Evolutionary conservation across 768 basidiomycete species (phyloP), one percentile per base, ranked within the genome.

Genomic region (Dictyophora rubrovolvata): DNA sequence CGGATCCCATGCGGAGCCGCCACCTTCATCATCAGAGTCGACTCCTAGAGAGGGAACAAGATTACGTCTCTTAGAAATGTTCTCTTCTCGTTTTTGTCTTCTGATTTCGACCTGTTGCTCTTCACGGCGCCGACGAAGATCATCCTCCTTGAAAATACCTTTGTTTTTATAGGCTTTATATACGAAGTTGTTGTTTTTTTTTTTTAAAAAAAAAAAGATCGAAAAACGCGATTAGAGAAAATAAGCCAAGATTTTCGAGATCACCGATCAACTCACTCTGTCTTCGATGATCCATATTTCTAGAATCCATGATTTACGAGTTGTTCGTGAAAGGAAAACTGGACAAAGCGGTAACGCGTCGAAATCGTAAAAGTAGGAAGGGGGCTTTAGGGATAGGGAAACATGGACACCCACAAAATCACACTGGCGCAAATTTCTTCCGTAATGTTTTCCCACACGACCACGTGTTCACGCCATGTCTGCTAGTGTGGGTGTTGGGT

Each of bases 31-130:
- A 81, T 97, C 95, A 55, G 93, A 96, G 69, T 97, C 95, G 61
- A 73, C 77, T 59, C 79, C 76, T 52, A 81, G 73, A 23, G 82
- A 78, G 36, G 92, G 85, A 59, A 93, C 79, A 69, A 95, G 90
- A 73, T 97, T 97, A 63, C 96, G 80, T 72, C 96, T 82, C 79
- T 99, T 99, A 61, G 94, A 90, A 62, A 98, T 94, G 71, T 93
- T 94, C 73, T 99, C 96, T 71, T 99, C 96, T 66, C 96, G 81
- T 77, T 98, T 98, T 77, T 95, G 92, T 69, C 93, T 83, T 70
- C 96, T 82, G 79, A 99, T 97, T 79, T 98, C 96, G 59, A 99
- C 96, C 69, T 98, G 94, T 70, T 95, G 92, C 71, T 99, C 94
- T 72, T 98, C 96, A 60, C 96, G 85, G 71, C 95, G 86, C 73